A percentile compares a stretch with the other conserved stretches of the same genome.
Conservation (phyloP, 345 rosid species). For the Acer negundo region DNA sequence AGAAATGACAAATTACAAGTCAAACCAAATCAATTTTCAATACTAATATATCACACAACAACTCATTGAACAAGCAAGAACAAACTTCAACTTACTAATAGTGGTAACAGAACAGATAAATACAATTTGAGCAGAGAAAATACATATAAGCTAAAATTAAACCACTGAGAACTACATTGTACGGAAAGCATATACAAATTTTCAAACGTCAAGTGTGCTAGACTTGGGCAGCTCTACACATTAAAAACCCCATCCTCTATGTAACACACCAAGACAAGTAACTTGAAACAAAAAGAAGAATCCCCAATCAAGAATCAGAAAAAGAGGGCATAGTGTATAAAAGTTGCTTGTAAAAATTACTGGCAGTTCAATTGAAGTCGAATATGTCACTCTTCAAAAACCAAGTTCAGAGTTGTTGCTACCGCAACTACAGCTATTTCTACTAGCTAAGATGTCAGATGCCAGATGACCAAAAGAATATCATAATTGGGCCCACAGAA, state of each 20-base stretch:
- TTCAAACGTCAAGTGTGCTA: neutral
- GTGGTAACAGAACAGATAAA: neutral
- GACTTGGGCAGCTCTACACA: neutral
- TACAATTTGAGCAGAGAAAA: neutral
- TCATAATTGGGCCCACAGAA: neutral
- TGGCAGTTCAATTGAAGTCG: neutral
- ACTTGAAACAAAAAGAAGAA: neutral
- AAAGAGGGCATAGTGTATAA: neutral
- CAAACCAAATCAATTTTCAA: slow-evolving; percentile 1
- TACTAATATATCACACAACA: neutral
- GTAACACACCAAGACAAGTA: neutral
- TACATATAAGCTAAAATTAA: neutral
- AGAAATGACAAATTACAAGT: neutral
- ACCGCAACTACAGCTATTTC: neutral
- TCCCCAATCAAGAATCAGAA: neutral
- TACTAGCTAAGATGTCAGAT: neutral
- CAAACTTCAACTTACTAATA: neutral
- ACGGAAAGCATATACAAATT: neutral
- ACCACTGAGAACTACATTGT: neutral
- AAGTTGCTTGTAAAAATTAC: neutral
- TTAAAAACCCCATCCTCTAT: slow-evolving; percentile 5
- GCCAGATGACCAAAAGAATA: neutral
- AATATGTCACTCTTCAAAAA: neutral
- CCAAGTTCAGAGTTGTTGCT: neutral
- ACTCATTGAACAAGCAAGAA: neutral